These are phyloP conservation scores for Pseudomonodictys pantanalensis DNA, from an alignment of 495 filamentous ascomycete species.

Conservation along the genomic window DNA sequence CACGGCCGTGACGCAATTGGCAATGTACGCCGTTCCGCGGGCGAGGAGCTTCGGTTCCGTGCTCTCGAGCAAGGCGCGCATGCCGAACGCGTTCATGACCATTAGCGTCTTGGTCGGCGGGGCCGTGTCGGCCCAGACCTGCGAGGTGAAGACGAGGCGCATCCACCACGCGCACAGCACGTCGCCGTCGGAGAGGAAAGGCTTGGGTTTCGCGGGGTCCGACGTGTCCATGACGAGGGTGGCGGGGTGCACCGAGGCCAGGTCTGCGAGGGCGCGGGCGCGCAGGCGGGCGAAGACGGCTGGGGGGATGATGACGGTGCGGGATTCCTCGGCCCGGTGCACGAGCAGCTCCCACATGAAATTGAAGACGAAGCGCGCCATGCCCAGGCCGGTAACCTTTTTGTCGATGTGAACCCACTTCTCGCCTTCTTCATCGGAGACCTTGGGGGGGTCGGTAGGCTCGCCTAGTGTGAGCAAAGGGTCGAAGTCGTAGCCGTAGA, in stretches of 20 bases:
- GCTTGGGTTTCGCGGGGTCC: background rate
- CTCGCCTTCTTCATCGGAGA: background rate
- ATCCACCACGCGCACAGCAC: slow-evolving; percentile 15
- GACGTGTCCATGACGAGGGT: slow-evolving; percentile 1
- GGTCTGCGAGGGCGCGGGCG: background rate
- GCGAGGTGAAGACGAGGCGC: background rate
- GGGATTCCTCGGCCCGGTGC: background rate
- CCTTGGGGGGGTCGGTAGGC: background rate
- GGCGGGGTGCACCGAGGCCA: background rate
- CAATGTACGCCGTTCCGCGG: slow-evolving; percentile 3
- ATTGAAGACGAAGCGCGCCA: slow-evolving; percentile 1
- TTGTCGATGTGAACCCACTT: background rate
- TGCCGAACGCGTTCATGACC: slow-evolving; percentile 16
- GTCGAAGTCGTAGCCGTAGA: slow-evolving; percentile 23
- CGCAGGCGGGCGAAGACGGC: background rate
- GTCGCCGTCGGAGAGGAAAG: slow-evolving; percentile 20
- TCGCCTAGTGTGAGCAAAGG: slow-evolving; percentile 13
- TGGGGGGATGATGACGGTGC: background rate
- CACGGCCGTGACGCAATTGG: slow-evolving; percentile 4
- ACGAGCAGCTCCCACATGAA: slow-evolving; percentile 12
- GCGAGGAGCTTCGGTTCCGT: slow-evolving; percentile 8
- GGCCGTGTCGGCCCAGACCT: too few relatives aligned
- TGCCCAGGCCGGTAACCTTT: background rate
- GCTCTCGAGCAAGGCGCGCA: slow-evolving; percentile 11
- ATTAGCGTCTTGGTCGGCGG: slow-evolving; percentile 3